Conservation (phyloP, 1,284 basidiomycete species). For the Cryptococcus hybrid region DNA sequence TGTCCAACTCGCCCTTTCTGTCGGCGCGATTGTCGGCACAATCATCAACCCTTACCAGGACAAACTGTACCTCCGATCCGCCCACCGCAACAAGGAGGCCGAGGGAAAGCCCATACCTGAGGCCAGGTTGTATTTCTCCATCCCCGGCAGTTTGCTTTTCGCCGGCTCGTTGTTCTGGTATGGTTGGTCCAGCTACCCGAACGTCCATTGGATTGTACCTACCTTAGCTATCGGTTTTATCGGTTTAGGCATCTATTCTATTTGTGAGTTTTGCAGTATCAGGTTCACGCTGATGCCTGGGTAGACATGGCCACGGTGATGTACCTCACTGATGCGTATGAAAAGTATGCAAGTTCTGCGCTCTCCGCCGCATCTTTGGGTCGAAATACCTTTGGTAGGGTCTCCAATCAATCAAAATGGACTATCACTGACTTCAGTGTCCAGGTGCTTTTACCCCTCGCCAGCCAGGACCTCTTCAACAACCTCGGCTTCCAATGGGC, state of each 20-base stretch:
- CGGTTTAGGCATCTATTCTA: slow-evolving; percentile 10
- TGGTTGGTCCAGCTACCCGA: slow-evolving; percentile 34
- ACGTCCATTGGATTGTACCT: slow-evolving; percentile 16
- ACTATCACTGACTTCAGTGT: not conserved
- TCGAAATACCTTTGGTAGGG: not conserved
- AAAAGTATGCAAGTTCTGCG: slow-evolving; percentile 12
- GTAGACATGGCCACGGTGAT: slow-evolving; percentile 12
- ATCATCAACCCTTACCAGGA: slow-evolving; percentile 12
- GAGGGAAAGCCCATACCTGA: slow-evolving; percentile 26
- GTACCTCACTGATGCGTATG: slow-evolving; percentile 12
- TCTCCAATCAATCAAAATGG: not conserved
- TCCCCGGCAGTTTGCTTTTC: slow-evolving; percentile 40
- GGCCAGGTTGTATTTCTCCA: slow-evolving; percentile 26
- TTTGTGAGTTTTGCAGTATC: slow-evolving; percentile 1
- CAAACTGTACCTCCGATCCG: slow-evolving; percentile 5
- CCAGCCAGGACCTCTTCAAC: slow-evolving; percentile 10
- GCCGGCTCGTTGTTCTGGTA: slow-evolving; percentile 50
- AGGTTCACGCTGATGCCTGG: not conserved
- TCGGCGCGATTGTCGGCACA: slow-evolving; percentile 9
- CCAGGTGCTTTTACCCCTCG: slow-evolving; percentile 13
- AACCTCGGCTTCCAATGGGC: slow-evolving; percentile 15
- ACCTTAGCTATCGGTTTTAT: slow-evolving; percentile 9
- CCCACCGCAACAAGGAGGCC: slow-evolving; percentile 10
- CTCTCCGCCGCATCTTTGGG: slow-evolving; percentile 13
- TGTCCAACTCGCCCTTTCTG: slow-evolving; percentile 11